These are phyloP conservation scores for Phlyctochytrium arcticum DNA, from an alignment of 192 early-diverging fungal species.

Conservation along the genomic window DNA sequence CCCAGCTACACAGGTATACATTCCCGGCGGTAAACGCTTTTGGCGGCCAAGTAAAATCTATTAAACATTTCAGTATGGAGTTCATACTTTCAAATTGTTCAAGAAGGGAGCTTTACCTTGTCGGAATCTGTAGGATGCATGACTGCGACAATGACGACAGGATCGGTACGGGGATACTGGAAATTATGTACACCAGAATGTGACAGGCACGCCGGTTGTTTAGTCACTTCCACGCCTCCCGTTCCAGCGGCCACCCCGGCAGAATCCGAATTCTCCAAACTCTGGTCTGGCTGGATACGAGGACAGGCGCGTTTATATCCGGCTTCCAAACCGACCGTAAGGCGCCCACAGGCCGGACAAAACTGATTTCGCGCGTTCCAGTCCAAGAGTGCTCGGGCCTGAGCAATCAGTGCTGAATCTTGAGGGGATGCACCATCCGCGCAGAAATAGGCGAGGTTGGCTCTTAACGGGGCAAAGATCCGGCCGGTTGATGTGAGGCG, in stretches of 20 bases:
- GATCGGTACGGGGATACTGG: conserved; percentile 50
- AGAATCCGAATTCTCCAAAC: not conserved
- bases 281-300: not conserved
- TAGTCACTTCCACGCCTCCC: not conserved
- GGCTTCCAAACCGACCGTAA: conserved; percentile 13
- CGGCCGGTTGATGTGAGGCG: not conserved
- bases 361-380: conserved; percentile 46
- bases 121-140: conserved; percentile 25
- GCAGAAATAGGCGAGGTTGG: not conserved
- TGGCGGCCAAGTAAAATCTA: conserved; percentile 48
- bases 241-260: not conserved
- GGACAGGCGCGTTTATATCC: conserved; percentile 14
- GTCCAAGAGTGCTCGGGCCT: conserved; percentile 42
- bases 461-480: not conserved
- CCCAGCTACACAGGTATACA: conserved; percentile 46
- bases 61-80: not conserved
- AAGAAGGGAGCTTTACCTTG: not conserved
- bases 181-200: conserved; percentile 26
- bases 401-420: conserved; percentile 29
- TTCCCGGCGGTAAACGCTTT: conserved; percentile 34
- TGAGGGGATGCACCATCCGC: not conserved
- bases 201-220: conserved; percentile 14
- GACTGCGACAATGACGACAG: conserved; percentile 49
- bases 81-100: not conserved
- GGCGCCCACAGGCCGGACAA: conserved; percentile 41